These are phyloP conservation scores for Schizopora paradoxa DNA, from an alignment of 1,284 basidiomycete genomes.

Conservation along the genomic window DNA sequence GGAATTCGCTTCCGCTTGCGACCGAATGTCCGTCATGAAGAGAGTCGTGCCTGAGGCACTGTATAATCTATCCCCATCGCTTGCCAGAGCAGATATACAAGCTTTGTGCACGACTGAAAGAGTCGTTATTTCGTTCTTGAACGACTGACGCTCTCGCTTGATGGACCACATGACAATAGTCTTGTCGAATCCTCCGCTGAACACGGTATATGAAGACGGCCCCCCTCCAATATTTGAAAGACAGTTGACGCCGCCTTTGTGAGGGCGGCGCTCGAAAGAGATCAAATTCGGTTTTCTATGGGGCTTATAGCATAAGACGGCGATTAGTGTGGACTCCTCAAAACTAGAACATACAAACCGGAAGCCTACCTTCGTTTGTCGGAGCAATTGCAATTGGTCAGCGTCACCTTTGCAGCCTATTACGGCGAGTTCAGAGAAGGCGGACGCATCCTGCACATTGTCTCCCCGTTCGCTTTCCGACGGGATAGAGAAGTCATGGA, in stretches of 20 bases:
- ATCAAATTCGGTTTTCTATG: constrained; percentile 24
- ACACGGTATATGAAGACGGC: constrained; percentile 19
- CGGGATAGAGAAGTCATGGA: constrained; percentile 40
- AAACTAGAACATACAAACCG: too few species aligned
- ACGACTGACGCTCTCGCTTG: constrained; percentile 2
- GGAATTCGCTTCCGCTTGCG: constrained; percentile 21
- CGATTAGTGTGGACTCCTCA: too few species aligned
- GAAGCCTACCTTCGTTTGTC: constrained; percentile 23
- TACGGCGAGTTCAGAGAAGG: constrained; percentile 37
- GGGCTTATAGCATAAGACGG: too few species aligned
- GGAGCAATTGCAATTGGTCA: constrained; percentile 38
- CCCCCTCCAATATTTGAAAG: constrained; percentile 30
- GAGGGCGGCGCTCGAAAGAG: constrained; percentile 20
- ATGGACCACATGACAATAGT: constrained; percentile 36
- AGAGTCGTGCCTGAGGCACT: constrained; percentile 28
- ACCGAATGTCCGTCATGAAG: constrained; percentile 30
- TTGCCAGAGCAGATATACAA: too few species aligned
- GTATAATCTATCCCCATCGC: too few species aligned
- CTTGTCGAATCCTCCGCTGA: constrained; percentile 40
- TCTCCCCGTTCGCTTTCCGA: constrained; percentile 28
- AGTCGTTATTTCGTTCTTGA: not conserved
- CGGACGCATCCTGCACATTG: constrained; percentile 39
- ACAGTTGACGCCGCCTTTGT: constrained; percentile 34
- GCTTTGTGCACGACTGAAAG: not conserved
- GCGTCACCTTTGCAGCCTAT: constrained; percentile 38